Evolutionary conservation across 1,284 basidiomycete species (phyloP), one percentile per base, ranked within the genome.

Genomic region (Trametes sp.): DNA sequence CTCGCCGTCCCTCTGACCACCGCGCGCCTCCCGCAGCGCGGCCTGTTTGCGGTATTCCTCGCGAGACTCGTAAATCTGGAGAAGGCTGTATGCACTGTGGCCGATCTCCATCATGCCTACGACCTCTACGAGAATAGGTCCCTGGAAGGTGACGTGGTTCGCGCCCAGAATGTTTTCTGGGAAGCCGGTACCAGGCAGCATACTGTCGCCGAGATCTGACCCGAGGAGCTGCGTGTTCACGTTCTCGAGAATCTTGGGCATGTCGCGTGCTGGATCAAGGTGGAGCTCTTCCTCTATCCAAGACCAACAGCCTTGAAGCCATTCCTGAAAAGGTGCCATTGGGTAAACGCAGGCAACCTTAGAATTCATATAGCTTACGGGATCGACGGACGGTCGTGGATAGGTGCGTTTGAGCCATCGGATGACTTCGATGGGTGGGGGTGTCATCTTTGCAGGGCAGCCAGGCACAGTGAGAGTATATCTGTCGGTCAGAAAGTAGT

Each of bases 21-120:
- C 80, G 1, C 74, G 74, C 2, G 80, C 81, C 3, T 73, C 77
- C 16, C 74, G 76, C 2, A 84, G 72, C 24, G 82, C 80, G 1
- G 78, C 76, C 46, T 84, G 71, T 62, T 82, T 82, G 45, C 82
- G 82, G 23, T 86, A 81, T 68, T 93, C 90, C 53, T 86, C 81
- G 28, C 89, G 84, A 14, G 85, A 83, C 61, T 87, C 80, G 49
- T 88, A 81, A 21, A 85, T 80, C 71, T 90, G 87, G 66, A 88
- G 79, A 35, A 92, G 77, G 55, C 77, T 83, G 70, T 90, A 87
- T 8, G 90, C 92, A 69, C 91, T 92, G 51, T 84, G 77, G 0
- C 87, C 89, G 35, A 93, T 87, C 59, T 94, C 92, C 21, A 88
- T 94, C 13, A 94, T 84, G 2, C 87, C 80, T 9, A 83, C 78